Base-by-base conservation (phyloP, 139 green algal genomes). In the Monoraphidium neglectum region DNA sequence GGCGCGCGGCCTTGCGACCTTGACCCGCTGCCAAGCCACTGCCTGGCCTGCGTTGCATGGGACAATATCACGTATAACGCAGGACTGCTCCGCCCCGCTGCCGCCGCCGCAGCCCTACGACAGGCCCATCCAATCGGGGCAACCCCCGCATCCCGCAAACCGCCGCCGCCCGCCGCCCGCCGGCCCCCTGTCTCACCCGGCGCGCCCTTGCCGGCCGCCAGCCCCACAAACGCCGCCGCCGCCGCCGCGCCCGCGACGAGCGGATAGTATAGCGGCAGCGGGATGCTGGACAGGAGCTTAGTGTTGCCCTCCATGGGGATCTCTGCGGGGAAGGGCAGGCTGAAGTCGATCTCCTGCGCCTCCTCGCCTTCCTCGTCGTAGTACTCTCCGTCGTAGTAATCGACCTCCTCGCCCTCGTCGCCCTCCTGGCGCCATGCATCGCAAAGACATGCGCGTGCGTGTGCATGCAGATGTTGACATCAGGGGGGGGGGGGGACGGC, bases 181-280 rank as follows among this genome's bases (percentile, higher is more conserved):
- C 35, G n/a, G 12, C 1, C 24, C 36, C 36, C 26, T 5, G 63
- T 33, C 70, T 26, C 65, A 93, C 88, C 87, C 77, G 87, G 87
- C 0, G 75, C 66, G 28, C 74, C 59, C 54, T 47, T 69, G 32
- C 88, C 87, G 36, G 77, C 69, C 35, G 75, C 49, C 0, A 63
- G 71, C 32, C 89, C 89, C 2, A 67, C 35, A 4, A 75, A 60
- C 6, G 65, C 89, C 59, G 75, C 83, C 33, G 61, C 83, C n/a
- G 79, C 87, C 28, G 90, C 77, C 28, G 91, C 64, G 0, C 78
- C 82, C 0, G 83, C 64, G 18, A 91, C 82, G n/a, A 78, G 65
- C 28, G 86, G 82, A 77, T 93, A 94, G 18, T 94, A 88, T 16
- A 89, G 76, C 0, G 81, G 33, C 8, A 82, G 69, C 10, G 91